phyloP scores from a whole-genome alignment of 148 eudicot species.

The Silene latifolia region DNA sequence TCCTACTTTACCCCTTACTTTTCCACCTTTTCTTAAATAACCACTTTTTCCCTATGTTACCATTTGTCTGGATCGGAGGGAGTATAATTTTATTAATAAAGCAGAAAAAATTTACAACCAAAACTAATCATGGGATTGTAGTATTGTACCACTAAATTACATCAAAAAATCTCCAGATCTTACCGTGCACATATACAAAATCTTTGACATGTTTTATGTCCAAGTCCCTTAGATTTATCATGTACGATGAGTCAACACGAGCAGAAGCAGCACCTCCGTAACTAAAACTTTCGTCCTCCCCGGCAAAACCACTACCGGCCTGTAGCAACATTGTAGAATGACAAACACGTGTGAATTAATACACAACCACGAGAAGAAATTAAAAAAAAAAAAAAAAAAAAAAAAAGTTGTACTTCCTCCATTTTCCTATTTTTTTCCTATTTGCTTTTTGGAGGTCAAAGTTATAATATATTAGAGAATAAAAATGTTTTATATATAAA shows the following conservation, averaged over 20 bases:
- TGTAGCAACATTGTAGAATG: conserved; percentile 25
- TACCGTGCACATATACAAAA: conserved; percentile 84
- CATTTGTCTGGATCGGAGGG: no score
- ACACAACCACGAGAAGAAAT: background rate
- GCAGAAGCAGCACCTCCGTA: conserved; percentile 57
- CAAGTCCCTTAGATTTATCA: conserved; percentile 64
- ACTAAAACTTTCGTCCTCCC: conserved; percentile 60
- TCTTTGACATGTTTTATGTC: conserved; percentile 93
- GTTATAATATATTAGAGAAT: no score
- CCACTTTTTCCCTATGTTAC: no score
- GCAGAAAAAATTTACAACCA: background rate
- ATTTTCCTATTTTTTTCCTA: no score
- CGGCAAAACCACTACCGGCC: conserved; percentile 83
- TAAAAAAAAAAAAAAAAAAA: no score
- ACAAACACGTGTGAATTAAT: conserved; percentile 4
- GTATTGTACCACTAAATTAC: background rate
- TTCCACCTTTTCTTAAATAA: no score
- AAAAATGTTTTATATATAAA: no score
- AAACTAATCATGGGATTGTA: conserved; percentile 1
- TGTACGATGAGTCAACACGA: conserved; percentile 79
- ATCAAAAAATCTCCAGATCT: conserved; percentile 21
- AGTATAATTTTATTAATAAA: background rate
- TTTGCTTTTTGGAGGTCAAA: no score
- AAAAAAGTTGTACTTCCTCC: no score
- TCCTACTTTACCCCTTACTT: no score